phyloP scores from a whole-genome alignment of 768 basidiomycete genomes.

The Mycena latifolia region DNA sequence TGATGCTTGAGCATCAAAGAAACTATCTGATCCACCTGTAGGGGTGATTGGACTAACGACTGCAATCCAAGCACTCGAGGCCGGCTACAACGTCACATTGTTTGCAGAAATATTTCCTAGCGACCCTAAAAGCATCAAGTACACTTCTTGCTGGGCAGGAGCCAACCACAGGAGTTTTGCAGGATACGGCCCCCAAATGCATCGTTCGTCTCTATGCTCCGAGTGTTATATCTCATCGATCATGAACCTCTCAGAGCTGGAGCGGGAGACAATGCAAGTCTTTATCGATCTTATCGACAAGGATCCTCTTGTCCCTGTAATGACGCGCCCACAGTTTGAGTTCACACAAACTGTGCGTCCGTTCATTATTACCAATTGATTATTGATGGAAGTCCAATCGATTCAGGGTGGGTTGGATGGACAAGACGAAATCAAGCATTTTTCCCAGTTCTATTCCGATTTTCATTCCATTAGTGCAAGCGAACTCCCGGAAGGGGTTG shows the following conservation, averaged over 20 bases:
- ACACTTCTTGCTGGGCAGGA: slow-evolving; percentile 66
- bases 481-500: slow-evolving; percentile 23
- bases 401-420: background rate
- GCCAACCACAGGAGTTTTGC: slow-evolving; percentile 32
- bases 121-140: slow-evolving; percentile 59
- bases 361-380: background rate
- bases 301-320: slow-evolving; percentile 30
- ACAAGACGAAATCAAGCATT: slow-evolving; percentile 1
- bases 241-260: slow-evolving; percentile 8
- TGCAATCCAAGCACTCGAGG: slow-evolving; percentile 63
- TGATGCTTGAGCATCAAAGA: no score
- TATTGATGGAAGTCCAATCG: background rate
- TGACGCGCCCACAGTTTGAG: slow-evolving; percentile 13
- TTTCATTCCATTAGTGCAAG: background rate
- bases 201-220: slow-evolving; percentile 2
- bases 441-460: slow-evolving; percentile 26
- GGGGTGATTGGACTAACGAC: slow-evolving; percentile 70
- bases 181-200: background rate
- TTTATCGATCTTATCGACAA: slow-evolving; percentile 17
- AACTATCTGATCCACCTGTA: slow-evolving; percentile 33
- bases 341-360: slow-evolving; percentile 13
- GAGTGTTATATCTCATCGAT: background rate
- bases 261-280: slow-evolving; percentile 24
- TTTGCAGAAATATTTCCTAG: slow-evolving; percentile 66
- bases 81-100: slow-evolving; percentile 60